Percentiles rank a stretch among this genome's conserved stretches.
phyloP scores from a whole-genome alignment of 1,284 basidiomycete genomes.

The Microbotryum violaceum region DNA sequence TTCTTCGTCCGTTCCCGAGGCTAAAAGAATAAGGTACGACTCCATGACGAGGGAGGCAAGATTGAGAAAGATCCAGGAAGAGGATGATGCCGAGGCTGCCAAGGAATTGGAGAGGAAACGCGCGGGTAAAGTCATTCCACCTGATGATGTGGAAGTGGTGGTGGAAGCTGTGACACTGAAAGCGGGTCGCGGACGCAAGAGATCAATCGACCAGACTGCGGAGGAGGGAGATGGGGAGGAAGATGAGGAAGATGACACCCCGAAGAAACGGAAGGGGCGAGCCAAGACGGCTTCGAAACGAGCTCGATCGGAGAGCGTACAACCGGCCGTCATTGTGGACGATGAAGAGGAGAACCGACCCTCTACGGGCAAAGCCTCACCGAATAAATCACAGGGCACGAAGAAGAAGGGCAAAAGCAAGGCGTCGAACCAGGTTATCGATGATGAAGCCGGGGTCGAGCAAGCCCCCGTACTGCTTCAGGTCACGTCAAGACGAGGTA shows the following conservation, averaged over 20 bases:
- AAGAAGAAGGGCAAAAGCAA: conserved; percentile 18
- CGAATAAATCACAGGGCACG: conserved; percentile 21
- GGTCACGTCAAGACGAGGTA: too few relatives aligned
- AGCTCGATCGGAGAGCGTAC: conserved; percentile 1
- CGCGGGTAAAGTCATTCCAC: neutral
- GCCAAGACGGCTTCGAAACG: conserved; percentile 8
- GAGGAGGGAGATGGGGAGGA: conserved; percentile 1
- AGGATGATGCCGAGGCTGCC: conserved; percentile 9
- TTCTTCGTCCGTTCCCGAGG: conserved; percentile 3
- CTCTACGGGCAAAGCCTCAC: neutral
- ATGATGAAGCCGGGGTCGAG: conserved; percentile 8
- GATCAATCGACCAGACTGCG: neutral
- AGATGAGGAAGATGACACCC: neutral
- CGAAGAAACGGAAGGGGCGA: conserved; percentile 6
- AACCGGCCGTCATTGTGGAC: conserved; percentile 3
- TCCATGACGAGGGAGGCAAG: conserved; percentile 11
- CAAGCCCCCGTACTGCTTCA: neutral
- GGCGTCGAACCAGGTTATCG: too few relatives aligned
- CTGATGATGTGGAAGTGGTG: too few relatives aligned
- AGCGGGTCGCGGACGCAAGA: neutral
- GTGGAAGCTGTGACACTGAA: too few relatives aligned
- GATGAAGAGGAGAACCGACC: conserved; percentile 10
- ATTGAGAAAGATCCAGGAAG: conserved; percentile 15
- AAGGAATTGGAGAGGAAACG: neutral
- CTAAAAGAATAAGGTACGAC: neutral